phyloP scores from a whole-genome alignment of 1,139 yeast species.

The Kodamaea sp. region DNA sequence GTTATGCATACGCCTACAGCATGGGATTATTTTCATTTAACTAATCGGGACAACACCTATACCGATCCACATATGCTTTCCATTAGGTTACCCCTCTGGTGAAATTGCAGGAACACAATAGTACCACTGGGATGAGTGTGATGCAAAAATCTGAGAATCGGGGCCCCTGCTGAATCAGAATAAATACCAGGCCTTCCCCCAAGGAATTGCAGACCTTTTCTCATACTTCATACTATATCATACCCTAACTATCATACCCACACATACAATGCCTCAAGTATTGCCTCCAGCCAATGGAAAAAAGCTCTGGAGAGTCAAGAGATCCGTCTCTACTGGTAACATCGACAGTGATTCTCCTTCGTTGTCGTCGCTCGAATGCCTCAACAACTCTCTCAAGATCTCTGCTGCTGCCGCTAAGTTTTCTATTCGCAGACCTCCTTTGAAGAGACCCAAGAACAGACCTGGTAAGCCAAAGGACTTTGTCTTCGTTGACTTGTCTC shows the following conservation, averaged over 20 bases:
- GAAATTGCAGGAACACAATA: slow-evolving; percentile 6
- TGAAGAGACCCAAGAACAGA: slow-evolving; percentile 51
- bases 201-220: neutral
- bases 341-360: slow-evolving; percentile 13
- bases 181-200: slow-evolving; percentile 7
- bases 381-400: slow-evolving; percentile 47
- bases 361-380: slow-evolving; percentile 37
- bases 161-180: no score
- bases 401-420: slow-evolving; percentile 38
- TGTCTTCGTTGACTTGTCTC: slow-evolving; percentile 57
- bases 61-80: neutral
- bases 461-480: slow-evolving; percentile 56
- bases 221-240: neutral
- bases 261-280: slow-evolving; percentile 17
- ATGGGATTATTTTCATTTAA: slow-evolving; percentile 10
- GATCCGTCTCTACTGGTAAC: slow-evolving; percentile 22
- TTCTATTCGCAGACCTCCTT: slow-evolving; percentile 46
- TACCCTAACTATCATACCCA: slow-evolving; percentile 1
- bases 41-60: slow-evolving; percentile 7
- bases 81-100: slow-evolving; percentile 7
- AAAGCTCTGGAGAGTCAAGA: slow-evolving; percentile 50
- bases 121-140: no score
- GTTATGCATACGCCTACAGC: no score
- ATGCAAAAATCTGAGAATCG: no score
- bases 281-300: slow-evolving; percentile 51